These are phyloP conservation scores for Paramecium caudatum DNA, from an alignment of 73 alveolate species.

Conservation along the genomic window DNA sequence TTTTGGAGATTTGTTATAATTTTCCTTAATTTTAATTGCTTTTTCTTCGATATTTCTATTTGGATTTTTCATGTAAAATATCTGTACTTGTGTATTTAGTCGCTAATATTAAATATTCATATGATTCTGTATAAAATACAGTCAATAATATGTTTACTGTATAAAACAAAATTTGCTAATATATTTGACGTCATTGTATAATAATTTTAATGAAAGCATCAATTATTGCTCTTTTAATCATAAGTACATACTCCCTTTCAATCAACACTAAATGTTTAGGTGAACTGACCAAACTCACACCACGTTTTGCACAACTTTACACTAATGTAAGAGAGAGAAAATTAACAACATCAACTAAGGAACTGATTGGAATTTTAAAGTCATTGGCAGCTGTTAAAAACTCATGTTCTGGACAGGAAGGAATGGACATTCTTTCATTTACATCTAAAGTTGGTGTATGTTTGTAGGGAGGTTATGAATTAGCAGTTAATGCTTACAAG, in stretches of 20 bases:
- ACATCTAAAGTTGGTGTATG: neutral
- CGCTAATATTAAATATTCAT: too few species aligned
- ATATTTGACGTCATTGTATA: slow-evolving; percentile 45
- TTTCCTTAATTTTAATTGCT: too few species aligned
- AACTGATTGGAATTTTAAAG: slow-evolving; percentile 21
- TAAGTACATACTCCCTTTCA: neutral
- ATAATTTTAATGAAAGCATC: neutral
- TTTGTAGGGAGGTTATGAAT: slow-evolving; percentile 2
- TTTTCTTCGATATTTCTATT: too few species aligned
- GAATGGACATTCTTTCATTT: neutral
- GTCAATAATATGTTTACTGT: neutral
- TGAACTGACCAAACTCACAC: neutral
- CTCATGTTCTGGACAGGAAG: slow-evolving; percentile 12
- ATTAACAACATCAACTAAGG: neutral
- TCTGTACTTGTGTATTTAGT: too few species aligned
- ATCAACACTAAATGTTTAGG: neutral
- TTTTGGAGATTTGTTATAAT: too few species aligned
- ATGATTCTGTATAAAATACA: too few species aligned
- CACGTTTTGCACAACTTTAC: neutral
- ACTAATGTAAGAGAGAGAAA: neutral
- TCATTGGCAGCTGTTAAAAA: neutral
- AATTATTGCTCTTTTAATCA: neutral
- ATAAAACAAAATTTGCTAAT: too few species aligned
- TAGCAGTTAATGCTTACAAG: neutral
- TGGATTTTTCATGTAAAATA: too few species aligned